A percentile compares a stretch with the other conserved stretches of the same genome.
Conservation (phyloP, 2,329 filamentous ascomycete genomes). For the Cladosporium velox region DNA sequence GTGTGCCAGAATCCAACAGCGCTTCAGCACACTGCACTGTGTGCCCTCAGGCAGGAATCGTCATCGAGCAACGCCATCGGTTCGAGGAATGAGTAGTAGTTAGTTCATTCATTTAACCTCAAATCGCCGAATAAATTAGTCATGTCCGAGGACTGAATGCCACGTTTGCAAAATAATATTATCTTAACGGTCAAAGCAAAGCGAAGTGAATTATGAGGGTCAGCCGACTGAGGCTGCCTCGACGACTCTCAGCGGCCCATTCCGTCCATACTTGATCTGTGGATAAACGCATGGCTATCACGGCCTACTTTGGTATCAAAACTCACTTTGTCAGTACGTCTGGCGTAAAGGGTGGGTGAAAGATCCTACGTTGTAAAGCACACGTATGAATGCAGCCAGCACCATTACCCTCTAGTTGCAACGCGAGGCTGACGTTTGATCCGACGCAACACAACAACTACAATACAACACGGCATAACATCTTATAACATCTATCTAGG, state of each 20-base stretch:
- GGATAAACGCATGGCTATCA: background rate
- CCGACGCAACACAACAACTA: background rate
- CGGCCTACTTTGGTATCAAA: background rate
- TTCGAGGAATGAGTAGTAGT: background rate
- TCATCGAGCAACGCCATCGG: background rate
- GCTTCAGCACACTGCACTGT: no score
- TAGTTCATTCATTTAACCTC: background rate
- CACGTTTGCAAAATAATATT: background rate
- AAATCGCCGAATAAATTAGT: background rate
- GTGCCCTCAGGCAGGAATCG: background rate
- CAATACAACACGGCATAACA: background rate
- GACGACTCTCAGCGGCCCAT: background rate
- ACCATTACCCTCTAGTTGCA: background rate
- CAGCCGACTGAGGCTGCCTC: background rate
- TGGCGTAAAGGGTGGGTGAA: background rate
- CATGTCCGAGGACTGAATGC: background rate
- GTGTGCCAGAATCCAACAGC: background rate
- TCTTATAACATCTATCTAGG: background rate
- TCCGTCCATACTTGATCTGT: background rate
- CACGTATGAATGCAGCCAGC: background rate
- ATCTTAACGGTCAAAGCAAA: background rate
- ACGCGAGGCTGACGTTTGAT: background rate
- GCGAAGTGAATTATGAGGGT: background rate
- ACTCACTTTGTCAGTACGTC: background rate
- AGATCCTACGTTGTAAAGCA: background rate